These are phyloP conservation scores for Lactarius vividus DNA, from an alignment of 768 basidiomycete species.

Conservation along the genomic window DNA sequence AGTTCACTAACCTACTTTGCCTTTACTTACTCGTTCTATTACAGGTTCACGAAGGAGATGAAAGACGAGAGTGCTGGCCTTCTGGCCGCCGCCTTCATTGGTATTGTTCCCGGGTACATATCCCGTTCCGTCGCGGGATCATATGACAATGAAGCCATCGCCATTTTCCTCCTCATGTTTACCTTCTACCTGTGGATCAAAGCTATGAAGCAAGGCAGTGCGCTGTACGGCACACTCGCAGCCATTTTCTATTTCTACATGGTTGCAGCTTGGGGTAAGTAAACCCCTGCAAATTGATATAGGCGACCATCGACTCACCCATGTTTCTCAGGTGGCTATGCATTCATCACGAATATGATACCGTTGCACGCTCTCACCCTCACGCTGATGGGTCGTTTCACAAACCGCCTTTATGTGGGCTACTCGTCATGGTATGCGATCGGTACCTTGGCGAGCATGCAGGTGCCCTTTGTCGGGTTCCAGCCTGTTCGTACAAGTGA, in stretches of 20 bases:
- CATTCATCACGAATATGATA: constrained; percentile 99
- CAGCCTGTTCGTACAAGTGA: constrained; percentile 97
- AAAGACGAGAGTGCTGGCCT: constrained; percentile 93
- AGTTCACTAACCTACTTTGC: neutral
- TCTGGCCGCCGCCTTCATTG: constrained; percentile 97
- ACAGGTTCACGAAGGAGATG: constrained; percentile 94
- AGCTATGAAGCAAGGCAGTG: constrained; percentile 91
- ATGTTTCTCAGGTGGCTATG: constrained; percentile 74
- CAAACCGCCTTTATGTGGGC: constrained; percentile 85
- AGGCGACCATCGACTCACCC: neutral
- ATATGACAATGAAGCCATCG: constrained; percentile 99
- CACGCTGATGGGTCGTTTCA: constrained; percentile 94
- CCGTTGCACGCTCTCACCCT: constrained; percentile 94
- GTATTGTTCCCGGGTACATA: constrained; percentile 97
- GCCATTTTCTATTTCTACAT: constrained; percentile 99
- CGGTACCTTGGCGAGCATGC: constrained; percentile 97
- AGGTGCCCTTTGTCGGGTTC: constrained; percentile 99
- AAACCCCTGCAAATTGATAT: neutral
- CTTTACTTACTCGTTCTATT: neutral
- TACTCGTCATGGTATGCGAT: constrained; percentile 99
- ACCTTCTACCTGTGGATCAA: constrained; percentile 98
- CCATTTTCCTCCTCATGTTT: constrained; percentile 99
- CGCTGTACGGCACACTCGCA: constrained; percentile 83
- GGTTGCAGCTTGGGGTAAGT: constrained; percentile 99
- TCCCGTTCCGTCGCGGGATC: constrained; percentile 98